phyloP scores from a whole-genome alignment of 306 rosid genomes.

The Vachellia collinsii region DNA sequence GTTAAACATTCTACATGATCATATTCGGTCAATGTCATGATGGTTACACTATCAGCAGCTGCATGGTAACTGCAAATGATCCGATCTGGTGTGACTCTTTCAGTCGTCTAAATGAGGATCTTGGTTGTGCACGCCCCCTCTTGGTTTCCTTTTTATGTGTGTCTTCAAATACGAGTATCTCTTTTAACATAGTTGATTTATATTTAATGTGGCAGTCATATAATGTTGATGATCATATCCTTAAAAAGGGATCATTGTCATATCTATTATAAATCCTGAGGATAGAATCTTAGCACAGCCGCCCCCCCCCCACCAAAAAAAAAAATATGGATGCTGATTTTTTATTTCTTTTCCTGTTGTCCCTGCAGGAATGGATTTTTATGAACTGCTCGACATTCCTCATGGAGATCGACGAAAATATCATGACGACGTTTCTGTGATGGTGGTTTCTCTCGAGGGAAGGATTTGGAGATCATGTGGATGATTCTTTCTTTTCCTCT shows the following conservation, averaged over 20 bases:
- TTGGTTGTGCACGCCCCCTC: neutral
- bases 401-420: conserved; percentile 69
- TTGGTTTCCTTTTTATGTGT: conserved; percentile 6
- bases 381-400: conserved; percentile 67
- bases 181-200: neutral
- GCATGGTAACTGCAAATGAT: neutral
- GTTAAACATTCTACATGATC: neutral
- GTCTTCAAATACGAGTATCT: neutral
- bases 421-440: conserved; percentile 69
- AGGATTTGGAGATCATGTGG: conserved; percentile 74
- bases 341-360: neutral
- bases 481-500: conserved; percentile 24
- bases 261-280: neutral
- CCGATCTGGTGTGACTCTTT: neutral
- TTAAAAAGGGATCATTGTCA: neutral
- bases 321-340: neutral
- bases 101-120: neutral
- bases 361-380: conserved; percentile 61
- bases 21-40: no score
- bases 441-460: conserved; percentile 70
- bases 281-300: neutral
- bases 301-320: no score
- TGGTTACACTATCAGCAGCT: neutral
- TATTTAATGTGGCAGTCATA: neutral
- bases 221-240: neutral